Conservation (phyloP, 768 basidiomycete species). For the Rhodotorula graminis region DNA sequence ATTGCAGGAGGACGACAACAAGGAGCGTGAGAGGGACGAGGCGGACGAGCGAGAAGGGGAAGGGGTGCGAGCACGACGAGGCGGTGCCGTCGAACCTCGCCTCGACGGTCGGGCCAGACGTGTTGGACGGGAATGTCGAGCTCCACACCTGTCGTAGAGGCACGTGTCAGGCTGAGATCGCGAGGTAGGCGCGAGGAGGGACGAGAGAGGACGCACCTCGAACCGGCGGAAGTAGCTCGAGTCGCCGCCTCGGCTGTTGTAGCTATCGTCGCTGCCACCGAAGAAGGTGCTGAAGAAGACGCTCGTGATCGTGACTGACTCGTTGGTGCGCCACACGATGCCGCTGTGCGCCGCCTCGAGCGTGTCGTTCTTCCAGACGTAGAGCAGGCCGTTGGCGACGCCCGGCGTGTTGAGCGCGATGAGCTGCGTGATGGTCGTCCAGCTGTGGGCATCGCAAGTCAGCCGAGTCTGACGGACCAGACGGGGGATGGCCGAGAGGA, state of each 20-base stretch:
- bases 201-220: background rate
- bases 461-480: no score
- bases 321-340: slow-evolving; percentile 5
- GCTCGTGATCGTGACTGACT: slow-evolving; percentile 15
- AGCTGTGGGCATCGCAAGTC: background rate
- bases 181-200: no score
- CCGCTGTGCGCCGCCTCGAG: slow-evolving; percentile 25
- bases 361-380: slow-evolving; percentile 18
- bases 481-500: no score
- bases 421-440: slow-evolving; percentile 34
- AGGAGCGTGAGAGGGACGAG: background rate
- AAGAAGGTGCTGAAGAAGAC: slow-evolving; percentile 36
- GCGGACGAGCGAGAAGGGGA: background rate
- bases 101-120: slow-evolving; percentile 10
- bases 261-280: slow-evolving; percentile 19
- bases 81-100: background rate
- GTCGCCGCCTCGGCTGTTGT: slow-evolving; percentile 1
- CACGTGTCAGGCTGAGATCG: no score
- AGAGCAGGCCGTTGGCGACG: slow-evolving; percentile 28
- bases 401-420: slow-evolving; percentile 29
- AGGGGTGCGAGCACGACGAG: background rate
- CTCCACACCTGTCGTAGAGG: slow-evolving; percentile 12
- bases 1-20: background rate
- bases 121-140: background rate
- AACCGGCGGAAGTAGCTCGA: slow-evolving; percentile 10